Evolutionary conservation across 495 filamentous ascomycete genomes (phyloP), one percentile per base, ranked within the genome.

Genomic region (Hypoxylon cercidicola): DNA sequence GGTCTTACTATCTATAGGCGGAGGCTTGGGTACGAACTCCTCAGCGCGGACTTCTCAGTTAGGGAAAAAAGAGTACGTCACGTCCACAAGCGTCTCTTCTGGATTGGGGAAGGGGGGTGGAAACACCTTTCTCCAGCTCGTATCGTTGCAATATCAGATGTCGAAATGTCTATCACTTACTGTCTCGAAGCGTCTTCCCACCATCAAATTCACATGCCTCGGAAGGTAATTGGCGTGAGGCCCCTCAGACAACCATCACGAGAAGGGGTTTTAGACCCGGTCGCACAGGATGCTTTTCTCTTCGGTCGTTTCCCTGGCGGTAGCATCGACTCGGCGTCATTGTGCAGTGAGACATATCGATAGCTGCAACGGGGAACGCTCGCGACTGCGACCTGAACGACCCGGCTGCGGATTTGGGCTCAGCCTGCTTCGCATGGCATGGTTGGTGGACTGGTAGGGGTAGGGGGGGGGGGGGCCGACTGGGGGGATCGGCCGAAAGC

Each of bases 281-380:
- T 28, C 25, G 12, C 49, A 40, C 43, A 64, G 41, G 25, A 15
- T 28, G 25, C 37, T 62, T 50, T 39, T 23, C 23, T n/a, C n/a
- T n/a, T n/a, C n/a, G n/a, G n/a, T n/a, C n/a, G n/a, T n/a, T n/a
- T 28, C 32, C 32, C 32, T 23, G 32, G 46, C 40, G 15, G 59
- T 61, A 52, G 20, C 35, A 50, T 46, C n/a, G 44, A 28, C 32
- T 55, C 35, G 46, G 59, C 64, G 59, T 68, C 58, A 68, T 68
- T 39, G 54, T 68, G 59, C 64, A 62, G 53, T 44, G 12, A 2
- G 44, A 20, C 9, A 39, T 30, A 46, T 16, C 30, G 18, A 1
- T 37, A 45, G 34, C 20, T 34, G 52, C 28, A 49, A 55, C 45
- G 43, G 43, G 45, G 56, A 37, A 55, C 56, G 50, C 56, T 45